These are phyloP conservation scores for Skeletonema costatum DNA, from an alignment of 108 stramenopile genomes.

Conservation along the genomic window DNA sequence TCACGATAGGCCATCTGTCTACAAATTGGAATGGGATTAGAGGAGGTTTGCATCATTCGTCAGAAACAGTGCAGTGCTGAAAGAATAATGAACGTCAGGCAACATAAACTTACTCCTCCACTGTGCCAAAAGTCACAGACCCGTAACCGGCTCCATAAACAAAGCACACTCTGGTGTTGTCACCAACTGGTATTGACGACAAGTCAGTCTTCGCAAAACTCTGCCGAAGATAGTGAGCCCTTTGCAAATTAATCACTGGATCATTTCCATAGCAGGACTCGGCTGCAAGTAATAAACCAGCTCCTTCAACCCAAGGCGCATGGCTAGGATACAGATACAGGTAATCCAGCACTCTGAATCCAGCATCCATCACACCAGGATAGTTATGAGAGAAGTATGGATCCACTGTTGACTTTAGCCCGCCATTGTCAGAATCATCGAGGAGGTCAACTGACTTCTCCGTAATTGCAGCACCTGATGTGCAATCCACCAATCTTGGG, in stretches of 20 bases:
- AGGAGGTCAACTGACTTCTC: neutral
- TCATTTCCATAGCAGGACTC: neutral
- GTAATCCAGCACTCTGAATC: neutral
- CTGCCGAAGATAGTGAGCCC: neutral
- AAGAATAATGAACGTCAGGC: too few species aligned
- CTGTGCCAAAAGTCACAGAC: neutral
- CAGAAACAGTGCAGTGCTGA: too few species aligned
- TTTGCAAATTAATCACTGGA: neutral
- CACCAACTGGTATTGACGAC: neutral
- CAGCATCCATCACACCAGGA: neutral
- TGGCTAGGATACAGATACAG: neutral
- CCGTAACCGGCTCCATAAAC: neutral
- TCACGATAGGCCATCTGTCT: neutral
- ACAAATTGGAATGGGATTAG: too few species aligned
- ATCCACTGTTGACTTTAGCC: neutral
- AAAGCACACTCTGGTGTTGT: neutral
- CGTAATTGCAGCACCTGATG: too few species aligned
- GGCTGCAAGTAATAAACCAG: neutral
- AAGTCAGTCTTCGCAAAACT: neutral
- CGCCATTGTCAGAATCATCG: neutral
- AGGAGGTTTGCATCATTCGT: too few species aligned
- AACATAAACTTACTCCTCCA: neutral
- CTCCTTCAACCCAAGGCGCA: neutral
- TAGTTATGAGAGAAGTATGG: neutral
- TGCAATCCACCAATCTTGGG: too few species aligned